phyloP scores from a whole-genome alignment of 2,329 filamentous ascomycete species.

The Bimuria novae-zelandiae region DNA sequence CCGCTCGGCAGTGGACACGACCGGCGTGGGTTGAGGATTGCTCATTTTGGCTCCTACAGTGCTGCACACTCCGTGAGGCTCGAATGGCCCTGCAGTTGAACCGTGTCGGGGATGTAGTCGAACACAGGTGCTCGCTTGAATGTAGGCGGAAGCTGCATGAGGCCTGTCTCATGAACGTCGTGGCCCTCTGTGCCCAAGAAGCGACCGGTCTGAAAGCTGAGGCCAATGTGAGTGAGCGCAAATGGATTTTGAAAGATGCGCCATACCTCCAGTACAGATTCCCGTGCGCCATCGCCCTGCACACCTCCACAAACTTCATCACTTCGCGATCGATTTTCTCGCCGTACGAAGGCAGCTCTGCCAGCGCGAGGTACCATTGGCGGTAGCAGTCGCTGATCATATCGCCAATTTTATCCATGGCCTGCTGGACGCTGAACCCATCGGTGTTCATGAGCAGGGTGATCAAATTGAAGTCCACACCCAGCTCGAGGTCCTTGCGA shows the following conservation, averaged over 20 bases:
- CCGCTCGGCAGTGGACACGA: too few relatives aligned
- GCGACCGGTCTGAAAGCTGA: neutral
- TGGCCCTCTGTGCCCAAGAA: neutral
- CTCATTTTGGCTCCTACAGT: too few relatives aligned
- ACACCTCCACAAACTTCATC: neutral
- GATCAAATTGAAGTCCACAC: conserved; percentile 2
- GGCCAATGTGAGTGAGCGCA: neutral
- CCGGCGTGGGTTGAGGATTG: too few relatives aligned
- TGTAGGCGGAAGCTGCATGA: neutral
- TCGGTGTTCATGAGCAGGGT: neutral
- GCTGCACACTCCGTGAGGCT: neutral
- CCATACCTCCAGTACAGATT: conserved; percentile 4
- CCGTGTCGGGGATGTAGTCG: neutral
- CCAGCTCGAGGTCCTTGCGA: neutral
- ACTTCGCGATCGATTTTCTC: neutral
- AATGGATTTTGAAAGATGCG: neutral
- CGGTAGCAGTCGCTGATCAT: conserved; percentile 1
- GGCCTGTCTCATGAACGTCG: neutral
- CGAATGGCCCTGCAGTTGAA: neutral
- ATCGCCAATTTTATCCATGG: neutral
- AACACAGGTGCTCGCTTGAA: neutral
- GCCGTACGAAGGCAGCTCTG: neutral
- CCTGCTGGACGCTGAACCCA: neutral
- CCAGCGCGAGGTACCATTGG: neutral
- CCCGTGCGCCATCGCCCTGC: neutral